Base-by-base conservation (phyloP, 2,329 filamentous ascomycete genomes). In the Cytospora mali region DNA sequence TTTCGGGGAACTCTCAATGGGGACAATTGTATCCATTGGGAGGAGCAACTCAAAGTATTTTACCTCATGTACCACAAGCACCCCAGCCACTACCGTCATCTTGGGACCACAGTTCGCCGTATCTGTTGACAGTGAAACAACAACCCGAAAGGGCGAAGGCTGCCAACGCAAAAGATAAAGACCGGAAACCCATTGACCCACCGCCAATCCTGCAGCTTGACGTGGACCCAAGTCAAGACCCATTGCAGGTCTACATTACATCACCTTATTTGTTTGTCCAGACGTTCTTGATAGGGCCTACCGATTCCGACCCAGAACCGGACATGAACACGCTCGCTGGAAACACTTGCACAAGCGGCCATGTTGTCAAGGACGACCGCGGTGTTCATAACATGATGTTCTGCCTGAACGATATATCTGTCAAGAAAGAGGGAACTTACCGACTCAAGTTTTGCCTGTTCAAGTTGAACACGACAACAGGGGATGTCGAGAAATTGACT, bases 111-210 rank as follows among this genome's bases (percentile, higher is more conserved):
- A 57, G 39, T 25, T 63, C 63, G 11, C 63, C 63, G 14, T 65
- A 65, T 49, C 60, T 53, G 29, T 51, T 65, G 14, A 60, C 60
- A 56, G 58, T 65, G 52, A 65, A 65, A n/a, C 63, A 65, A 60
- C 63, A 65, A 29, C 63, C 63, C 25, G 63, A 65, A 25, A 65
- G 63, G 55, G 63, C 63, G n/a, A 65, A 65, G 21, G 63, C 60
- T 13, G 63, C 63, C 48, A 65, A 62, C 29, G 55, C 29, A 11
- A 66, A 52, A 61, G 72, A 65, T 48, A 65, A 65, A 91, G 90
- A 91, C 71, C 88, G 92, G 68, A 96, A 96, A 75, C 91, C 92
- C 9, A 86, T 97, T 70, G 92, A 97, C 73, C 92, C 93, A 57
- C 92, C 92, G 14, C 92, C 92, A 49, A 91, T 96, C 69, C 80